Conservation (phyloP, 441 rosid species). For the Melastoma candidum region DNA sequence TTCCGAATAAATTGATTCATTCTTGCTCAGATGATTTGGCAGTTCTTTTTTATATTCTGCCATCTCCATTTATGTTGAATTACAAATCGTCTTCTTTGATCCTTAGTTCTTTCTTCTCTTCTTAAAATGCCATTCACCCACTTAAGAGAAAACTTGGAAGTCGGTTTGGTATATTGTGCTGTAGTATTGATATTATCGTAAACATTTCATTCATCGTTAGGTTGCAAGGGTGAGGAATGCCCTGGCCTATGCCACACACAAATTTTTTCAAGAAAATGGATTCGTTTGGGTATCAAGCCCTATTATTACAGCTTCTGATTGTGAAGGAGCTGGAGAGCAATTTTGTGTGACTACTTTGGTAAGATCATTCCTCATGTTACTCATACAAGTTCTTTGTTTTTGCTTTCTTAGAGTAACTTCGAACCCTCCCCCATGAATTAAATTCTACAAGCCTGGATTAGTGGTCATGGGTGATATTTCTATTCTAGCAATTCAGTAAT, state of each 20-base stretch:
- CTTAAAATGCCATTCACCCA: no score
- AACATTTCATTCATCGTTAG: slow-evolving; percentile 30
- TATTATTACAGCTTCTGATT: slow-evolving; percentile 88
- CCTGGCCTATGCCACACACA: slow-evolving; percentile 89
- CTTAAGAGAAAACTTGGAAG: neutral
- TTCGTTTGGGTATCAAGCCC: slow-evolving; percentile 98
- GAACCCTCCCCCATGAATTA: neutral
- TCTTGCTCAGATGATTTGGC: neutral
- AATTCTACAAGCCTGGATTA: no score
- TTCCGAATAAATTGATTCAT: slow-evolving; percentile 1
- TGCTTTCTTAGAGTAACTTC: neutral
- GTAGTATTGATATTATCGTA: slow-evolving; percentile 2
- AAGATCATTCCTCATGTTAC: slow-evolving; percentile 17
- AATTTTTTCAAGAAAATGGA: slow-evolving; percentile 87
- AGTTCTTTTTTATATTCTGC: neutral
- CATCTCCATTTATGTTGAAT: no score
- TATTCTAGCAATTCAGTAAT: no score
- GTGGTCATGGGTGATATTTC: no score
- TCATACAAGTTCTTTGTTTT: neutral
- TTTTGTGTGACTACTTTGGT: slow-evolving; percentile 98
- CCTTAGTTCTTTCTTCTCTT: no score
- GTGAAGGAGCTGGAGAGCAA: slow-evolving; percentile 99
- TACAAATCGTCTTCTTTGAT: no score
- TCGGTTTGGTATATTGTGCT: neutral
- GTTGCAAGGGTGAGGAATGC: slow-evolving; percentile 96